Conservation (phyloP, 2,329 filamentous ascomycete genomes). For the Xylaria sp. region DNA sequence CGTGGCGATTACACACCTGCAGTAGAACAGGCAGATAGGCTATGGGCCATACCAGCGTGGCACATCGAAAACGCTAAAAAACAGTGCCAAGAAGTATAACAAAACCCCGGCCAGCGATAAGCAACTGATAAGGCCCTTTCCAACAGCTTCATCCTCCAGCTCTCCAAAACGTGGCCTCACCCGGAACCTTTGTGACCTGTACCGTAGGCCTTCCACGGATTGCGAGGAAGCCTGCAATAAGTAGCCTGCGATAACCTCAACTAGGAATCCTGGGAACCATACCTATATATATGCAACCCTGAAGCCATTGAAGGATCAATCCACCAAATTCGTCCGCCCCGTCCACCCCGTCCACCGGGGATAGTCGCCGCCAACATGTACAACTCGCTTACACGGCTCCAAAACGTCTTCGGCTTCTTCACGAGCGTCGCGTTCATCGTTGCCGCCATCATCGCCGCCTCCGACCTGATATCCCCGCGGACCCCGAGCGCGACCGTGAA, state of each 20-base stretch:
- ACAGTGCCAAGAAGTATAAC: slow-evolving; percentile 24
- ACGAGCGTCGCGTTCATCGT: slow-evolving; percentile 88
- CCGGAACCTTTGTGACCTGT: not conserved
- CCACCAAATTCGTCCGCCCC: not conserved
- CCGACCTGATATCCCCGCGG: slow-evolving; percentile 72
- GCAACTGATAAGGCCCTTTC: slow-evolving; percentile 14
- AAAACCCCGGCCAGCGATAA: slow-evolving; percentile 32
- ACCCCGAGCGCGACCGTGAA: slow-evolving; percentile 66
- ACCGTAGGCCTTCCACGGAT: not conserved
- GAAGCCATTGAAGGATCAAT: not conserved
- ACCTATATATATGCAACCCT: not conserved
- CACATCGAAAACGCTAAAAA: not conserved
- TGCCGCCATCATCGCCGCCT: slow-evolving; percentile 77
- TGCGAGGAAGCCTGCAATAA: not conserved
- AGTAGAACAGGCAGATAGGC: too few species aligned
- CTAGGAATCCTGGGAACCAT: not conserved
- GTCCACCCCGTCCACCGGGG: slow-evolving; percentile 4
- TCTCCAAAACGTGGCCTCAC: slow-evolving; percentile 32
- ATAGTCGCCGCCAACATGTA: slow-evolving; percentile 67
- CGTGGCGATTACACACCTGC: too few species aligned
- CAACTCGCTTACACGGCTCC: slow-evolving; percentile 79
- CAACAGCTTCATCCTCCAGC: not conserved
- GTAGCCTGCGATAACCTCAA: not conserved
- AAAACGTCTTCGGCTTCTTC: slow-evolving; percentile 97
- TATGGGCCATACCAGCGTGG: not conserved